Percentiles rank a stretch among this genome's conserved stretches.
Conservation (phyloP, 2,329 filamentous ascomycete genomes). For the Fragosphaeria purpurea region DNA sequence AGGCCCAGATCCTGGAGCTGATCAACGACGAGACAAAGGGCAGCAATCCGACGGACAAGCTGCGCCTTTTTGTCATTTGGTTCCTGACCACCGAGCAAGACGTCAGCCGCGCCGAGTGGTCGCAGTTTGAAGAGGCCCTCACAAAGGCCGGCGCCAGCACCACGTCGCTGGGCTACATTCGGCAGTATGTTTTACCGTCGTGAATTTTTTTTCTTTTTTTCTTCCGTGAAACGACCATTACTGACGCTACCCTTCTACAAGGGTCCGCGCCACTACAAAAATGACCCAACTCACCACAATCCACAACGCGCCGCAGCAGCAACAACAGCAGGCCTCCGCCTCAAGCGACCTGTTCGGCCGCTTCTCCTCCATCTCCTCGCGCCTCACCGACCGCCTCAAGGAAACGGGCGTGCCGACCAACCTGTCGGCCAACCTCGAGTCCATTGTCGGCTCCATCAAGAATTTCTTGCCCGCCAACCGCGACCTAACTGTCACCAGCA, state of each 20-base stretch:
- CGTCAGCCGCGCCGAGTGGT: conserved; percentile 70
- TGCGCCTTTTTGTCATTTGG: conserved; percentile 95
- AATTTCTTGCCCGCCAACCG: conserved; percentile 96
- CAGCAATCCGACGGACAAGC: conserved; percentile 74
- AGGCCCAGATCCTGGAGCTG: conserved; percentile 77
- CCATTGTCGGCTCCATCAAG: conserved; percentile 89
- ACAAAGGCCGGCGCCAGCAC: conserved; percentile 65
- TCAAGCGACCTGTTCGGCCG: conserved; percentile 81
- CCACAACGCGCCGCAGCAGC: conserved; percentile 59
- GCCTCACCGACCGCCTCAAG: conserved; percentile 87
- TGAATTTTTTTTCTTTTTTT: too few species aligned
- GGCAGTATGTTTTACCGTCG: conserved; percentile 49
- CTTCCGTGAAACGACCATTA: too few species aligned
- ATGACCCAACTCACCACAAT: conserved; percentile 97
- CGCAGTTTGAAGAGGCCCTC: conserved; percentile 76
- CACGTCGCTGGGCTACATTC: conserved; percentile 72
- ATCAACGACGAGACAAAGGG: conserved; percentile 76
- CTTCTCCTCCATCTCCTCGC: conserved; percentile 84
- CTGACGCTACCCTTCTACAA: conserved; percentile 1
- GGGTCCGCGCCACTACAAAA: conserved; percentile 59
- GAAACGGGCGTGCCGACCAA: conserved; percentile 69
- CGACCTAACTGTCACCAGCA: conserved; percentile 93
- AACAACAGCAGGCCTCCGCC: conserved; percentile 46
- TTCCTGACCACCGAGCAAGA: conserved; percentile 89
- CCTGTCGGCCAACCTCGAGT: conserved; percentile 74